Percentiles rank a stretch among this genome's conserved stretches.
These are phyloP conservation scores for Meyerozyma smithsonii DNA, from an alignment of 1,139 yeast species.

Conservation along the genomic window DNA sequence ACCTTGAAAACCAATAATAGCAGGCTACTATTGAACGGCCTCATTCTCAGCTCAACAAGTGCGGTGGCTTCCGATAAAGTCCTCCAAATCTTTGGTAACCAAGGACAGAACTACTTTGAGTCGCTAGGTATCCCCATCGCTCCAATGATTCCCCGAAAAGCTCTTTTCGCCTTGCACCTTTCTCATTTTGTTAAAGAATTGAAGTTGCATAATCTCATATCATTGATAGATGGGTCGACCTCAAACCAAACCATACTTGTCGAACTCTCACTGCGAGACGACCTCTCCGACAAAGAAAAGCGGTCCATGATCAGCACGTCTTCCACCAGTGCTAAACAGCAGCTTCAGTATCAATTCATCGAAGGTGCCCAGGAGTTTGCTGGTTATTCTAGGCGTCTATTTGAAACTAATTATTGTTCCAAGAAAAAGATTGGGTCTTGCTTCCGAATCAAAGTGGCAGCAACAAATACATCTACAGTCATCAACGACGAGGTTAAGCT, in stretches of 20 bases:
- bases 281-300: slow-evolving; percentile 22
- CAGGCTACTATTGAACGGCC: slow-evolving; percentile 12
- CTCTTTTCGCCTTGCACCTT: slow-evolving; percentile 66
- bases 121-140: slow-evolving; percentile 23
- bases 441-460: slow-evolving; percentile 38
- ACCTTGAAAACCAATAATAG: slow-evolving; percentile 2
- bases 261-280: slow-evolving; percentile 37
- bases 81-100: slow-evolving; percentile 47
- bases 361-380: slow-evolving; percentile 37
- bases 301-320: slow-evolving; percentile 5
- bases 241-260: slow-evolving; percentile 59
- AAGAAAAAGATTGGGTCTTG: slow-evolving; percentile 39
- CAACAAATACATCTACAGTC: slow-evolving; percentile 37
- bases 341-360: slow-evolving; percentile 63
- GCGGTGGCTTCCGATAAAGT: slow-evolving; percentile 55
- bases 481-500: slow-evolving; percentile 42
- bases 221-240: slow-evolving; percentile 51
- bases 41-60: slow-evolving; percentile 29
- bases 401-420: slow-evolving; percentile 29
- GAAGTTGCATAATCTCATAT: slow-evolving; percentile 53
- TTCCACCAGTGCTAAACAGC: slow-evolving; percentile 32
- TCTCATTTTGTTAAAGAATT: slow-evolving; percentile 67
- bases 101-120: slow-evolving; percentile 25
- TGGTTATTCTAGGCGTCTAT: slow-evolving; percentile 12
- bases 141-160: slow-evolving; percentile 64